A percentile compares a stretch with the other conserved stretches of the same genome.
phyloP scores from a whole-genome alignment of 208 protist species.

The Leishmania lainsoni region DNA sequence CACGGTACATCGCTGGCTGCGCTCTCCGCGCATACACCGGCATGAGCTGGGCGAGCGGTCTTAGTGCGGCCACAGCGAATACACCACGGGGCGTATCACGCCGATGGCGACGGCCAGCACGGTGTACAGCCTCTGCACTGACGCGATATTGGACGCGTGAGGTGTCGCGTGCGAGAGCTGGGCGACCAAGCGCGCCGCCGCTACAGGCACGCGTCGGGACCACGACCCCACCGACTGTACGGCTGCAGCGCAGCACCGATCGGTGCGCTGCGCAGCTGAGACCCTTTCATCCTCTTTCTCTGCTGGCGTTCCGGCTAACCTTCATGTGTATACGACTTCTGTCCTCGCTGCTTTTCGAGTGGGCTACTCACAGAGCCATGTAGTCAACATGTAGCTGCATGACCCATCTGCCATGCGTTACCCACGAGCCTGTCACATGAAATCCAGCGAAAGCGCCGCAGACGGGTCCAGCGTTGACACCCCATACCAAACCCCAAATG shows the following conservation, averaged over 20 bases:
- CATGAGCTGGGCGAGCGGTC: neutral
- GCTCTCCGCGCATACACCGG: neutral
- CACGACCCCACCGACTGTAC: neutral
- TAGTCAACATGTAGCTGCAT: neutral
- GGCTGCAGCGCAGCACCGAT: neutral
- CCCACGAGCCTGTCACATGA: neutral
- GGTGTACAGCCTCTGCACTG: no score
- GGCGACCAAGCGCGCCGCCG: neutral
- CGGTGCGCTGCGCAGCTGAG: neutral
- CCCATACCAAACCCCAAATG: neutral
- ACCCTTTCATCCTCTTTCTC: no score
- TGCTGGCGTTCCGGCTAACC: no score
- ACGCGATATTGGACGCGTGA: no score
- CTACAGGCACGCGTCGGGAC: neutral
- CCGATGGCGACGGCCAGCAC: neutral
- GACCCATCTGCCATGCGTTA: neutral
- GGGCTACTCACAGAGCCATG: neutral
- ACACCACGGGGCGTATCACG: no score
- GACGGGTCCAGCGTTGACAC: no score
- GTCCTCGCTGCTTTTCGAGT: neutral
- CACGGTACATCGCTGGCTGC: neutral
- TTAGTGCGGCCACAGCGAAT: neutral
- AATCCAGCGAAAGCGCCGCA: neutral
- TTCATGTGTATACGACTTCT: neutral
- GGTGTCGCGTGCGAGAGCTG: neutral